Percentiles rank a stretch among this genome's conserved stretches.
Evolutionary conservation across 768 basidiomycete species (phyloP).

Genomic region (Termitomyces sp.): DNA sequence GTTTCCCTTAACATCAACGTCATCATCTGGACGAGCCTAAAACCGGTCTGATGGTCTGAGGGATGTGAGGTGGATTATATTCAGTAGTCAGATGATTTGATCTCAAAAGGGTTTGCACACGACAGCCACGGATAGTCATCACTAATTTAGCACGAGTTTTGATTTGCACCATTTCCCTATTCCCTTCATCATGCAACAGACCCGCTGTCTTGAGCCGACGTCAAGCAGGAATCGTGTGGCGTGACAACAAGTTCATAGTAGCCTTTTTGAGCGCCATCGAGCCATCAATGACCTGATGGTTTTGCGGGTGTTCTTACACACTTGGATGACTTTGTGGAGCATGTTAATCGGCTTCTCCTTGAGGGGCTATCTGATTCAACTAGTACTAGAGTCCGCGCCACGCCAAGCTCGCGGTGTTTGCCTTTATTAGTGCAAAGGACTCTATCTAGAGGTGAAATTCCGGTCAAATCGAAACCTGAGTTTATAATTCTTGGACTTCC

Average conservation of each 20-base stretch:
- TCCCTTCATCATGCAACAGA: too few species aligned
- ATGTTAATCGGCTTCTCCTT: neutral
- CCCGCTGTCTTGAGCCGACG: neutral
- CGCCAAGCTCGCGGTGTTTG: neutral
- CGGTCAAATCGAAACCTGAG: neutral
- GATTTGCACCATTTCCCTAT: neutral
- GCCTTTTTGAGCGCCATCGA: neutral
- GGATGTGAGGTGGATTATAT: neutral
- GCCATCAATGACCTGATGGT: neutral
- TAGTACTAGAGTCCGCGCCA: neutral
- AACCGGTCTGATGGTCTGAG: neutral
- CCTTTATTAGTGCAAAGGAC: neutral
- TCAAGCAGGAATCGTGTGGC: neutral
- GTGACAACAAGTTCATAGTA: neutral
- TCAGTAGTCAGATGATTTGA: neutral
- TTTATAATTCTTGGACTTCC: neutral
- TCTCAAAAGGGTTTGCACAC: neutral
- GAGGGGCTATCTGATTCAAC: neutral
- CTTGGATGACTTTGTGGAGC: neutral
- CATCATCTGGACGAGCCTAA: neutral
- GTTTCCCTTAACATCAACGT: neutral
- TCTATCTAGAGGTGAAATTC: neutral
- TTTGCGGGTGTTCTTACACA: neutral
- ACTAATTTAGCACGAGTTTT: neutral
- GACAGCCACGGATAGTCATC: neutral